phyloP scores from a whole-genome alignment of 2,329 filamentous ascomycete species.

The Pestalotiopsis sp. region DNA sequence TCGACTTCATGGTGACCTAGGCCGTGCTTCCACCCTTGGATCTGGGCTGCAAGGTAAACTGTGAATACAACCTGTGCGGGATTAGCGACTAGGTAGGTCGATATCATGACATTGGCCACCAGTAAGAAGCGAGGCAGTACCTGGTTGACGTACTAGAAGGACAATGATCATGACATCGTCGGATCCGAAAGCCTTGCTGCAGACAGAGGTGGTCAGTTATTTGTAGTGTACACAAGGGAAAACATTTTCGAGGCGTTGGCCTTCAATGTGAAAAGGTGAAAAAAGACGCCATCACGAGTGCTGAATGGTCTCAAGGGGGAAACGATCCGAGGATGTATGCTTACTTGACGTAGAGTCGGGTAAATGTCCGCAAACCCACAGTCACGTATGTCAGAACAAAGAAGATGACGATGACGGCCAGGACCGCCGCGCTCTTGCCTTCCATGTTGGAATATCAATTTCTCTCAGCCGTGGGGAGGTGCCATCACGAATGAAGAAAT shows the following conservation, averaged over 20 bases:
- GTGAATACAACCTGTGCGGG: background rate
- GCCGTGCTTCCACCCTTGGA: conserved; percentile 9
- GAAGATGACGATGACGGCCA: conserved; percentile 1
- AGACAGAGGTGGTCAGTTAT: background rate
- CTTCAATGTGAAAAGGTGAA: too few relatives aligned
- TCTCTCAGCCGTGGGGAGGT: background rate
- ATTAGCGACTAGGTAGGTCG: background rate
- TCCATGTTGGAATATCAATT: background rate
- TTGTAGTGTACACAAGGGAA: background rate
- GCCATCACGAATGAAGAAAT: too few relatives aligned
- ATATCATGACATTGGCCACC: background rate
- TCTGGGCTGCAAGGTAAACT: conserved; percentile 4
- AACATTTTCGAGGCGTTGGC: too few relatives aligned
- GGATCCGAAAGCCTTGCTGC: background rate
- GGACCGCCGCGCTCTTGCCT: background rate
- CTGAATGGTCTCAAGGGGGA: background rate
- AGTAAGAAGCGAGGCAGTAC: background rate
- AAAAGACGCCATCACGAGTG: too few relatives aligned
- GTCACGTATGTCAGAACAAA: conserved; percentile 3
- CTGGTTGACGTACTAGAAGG: background rate
- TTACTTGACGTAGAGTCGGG: background rate
- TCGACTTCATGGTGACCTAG: conserved; percentile 1
- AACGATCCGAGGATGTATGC: background rate
- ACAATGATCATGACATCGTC: conserved; percentile 6
- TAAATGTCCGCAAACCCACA: conserved; percentile 2